These are phyloP conservation scores for Arthrocladium fulminans DNA, from an alignment of 2,329 filamentous ascomycete species.

Conservation along the genomic window DNA sequence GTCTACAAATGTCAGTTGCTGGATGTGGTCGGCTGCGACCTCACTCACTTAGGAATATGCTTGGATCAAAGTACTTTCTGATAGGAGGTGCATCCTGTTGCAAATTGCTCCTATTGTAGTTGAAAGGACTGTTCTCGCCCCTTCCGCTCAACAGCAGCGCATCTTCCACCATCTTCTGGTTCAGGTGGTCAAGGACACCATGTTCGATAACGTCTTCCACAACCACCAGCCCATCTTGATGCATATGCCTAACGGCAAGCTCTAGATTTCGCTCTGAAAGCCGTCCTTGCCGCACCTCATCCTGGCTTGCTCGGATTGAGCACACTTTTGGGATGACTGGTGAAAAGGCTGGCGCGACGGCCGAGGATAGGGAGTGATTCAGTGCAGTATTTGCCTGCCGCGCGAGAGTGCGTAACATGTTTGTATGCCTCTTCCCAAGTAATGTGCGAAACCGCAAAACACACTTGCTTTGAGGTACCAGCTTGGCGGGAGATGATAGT, in stretches of 20 bases:
- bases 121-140: slow-evolving; percentile 50
- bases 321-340: neutral
- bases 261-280: slow-evolving; percentile 42
- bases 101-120: slow-evolving; percentile 52
- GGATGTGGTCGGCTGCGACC: slow-evolving; percentile 39
- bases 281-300: slow-evolving; percentile 8
- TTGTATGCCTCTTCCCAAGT: neutral
- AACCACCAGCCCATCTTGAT: slow-evolving; percentile 49
- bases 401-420: neutral
- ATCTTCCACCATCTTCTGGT: slow-evolving; percentile 52
- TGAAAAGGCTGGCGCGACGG: neutral
- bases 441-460: too few relatives aligned
- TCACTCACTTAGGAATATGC: slow-evolving; percentile 47
- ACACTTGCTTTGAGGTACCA: too few relatives aligned
- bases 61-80: slow-evolving; percentile 39
- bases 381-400: neutral
- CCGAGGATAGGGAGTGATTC: neutral
- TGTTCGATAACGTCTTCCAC: slow-evolving; percentile 46
- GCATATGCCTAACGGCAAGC: slow-evolving; percentile 43
- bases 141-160: slow-evolving; percentile 43
- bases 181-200: slow-evolving; percentile 45
- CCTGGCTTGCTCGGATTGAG: slow-evolving; percentile 1
- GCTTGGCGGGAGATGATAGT: too few relatives aligned
- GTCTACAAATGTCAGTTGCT: slow-evolving; percentile 36
- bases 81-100: slow-evolving; percentile 52